Evolutionary conservation across 176 grass and related monocot species (phyloP).

Genomic region (Thalia dealbata): DNA sequence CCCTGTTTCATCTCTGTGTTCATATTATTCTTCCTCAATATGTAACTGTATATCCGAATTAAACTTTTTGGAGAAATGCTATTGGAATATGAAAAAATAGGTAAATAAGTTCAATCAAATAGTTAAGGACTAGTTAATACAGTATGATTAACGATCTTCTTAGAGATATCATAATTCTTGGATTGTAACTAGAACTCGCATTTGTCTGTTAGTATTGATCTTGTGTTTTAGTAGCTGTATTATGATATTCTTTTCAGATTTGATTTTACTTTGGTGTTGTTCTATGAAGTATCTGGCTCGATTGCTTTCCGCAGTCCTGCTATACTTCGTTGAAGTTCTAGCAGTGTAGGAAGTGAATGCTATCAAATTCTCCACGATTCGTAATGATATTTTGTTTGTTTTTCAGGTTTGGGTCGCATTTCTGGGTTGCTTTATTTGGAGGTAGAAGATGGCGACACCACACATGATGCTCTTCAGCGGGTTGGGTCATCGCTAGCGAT

Average conservation of each 20-base stretch:
- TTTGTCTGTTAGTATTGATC: not conserved
- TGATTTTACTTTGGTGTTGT: not conserved
- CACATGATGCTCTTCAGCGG: constrained; percentile 48
- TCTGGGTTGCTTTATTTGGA: constrained; percentile 79
- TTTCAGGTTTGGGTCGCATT: constrained; percentile 70
- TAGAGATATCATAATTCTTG: too few relatives aligned
- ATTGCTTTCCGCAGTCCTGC: not conserved
- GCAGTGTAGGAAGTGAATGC: too few relatives aligned
- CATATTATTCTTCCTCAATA: too few relatives aligned
- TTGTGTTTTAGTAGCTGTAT: not conserved
- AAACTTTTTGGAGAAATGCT: too few relatives aligned
- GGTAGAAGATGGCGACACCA: constrained; percentile 56
- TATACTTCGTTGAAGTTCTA: not conserved
- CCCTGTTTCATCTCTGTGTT: too few relatives aligned
- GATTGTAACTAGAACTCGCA: not conserved
- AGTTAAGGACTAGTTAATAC: too few relatives aligned
- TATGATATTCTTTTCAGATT: not conserved
- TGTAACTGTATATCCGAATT: too few relatives aligned
- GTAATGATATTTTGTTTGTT: not conserved
- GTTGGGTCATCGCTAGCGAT: constrained; percentile 74
- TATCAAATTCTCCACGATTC: not conserved
- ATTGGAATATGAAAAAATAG: too few relatives aligned
- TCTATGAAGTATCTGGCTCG: not conserved
- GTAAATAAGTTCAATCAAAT: too few relatives aligned
- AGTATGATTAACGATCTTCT: too few relatives aligned